Conservation (phyloP, 2,329 filamentous ascomycete species). For the Ophiostoma montium region DNA sequence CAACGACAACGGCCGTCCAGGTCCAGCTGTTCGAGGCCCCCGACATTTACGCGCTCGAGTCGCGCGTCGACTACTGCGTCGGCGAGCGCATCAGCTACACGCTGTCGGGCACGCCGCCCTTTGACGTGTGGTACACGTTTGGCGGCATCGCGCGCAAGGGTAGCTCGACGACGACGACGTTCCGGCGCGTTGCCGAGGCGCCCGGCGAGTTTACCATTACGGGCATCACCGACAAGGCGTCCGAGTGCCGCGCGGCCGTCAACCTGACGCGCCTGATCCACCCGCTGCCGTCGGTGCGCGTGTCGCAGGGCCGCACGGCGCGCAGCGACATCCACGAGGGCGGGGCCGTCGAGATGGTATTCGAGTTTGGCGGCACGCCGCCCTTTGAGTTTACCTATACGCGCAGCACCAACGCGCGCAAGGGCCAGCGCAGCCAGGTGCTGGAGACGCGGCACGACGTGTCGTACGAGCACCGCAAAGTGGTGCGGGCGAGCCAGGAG, state of each 20-base stretch:
- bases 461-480: conserved; percentile 68
- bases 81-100: conserved; percentile 90
- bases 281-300: conserved; percentile 77
- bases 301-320: conserved; percentile 68
- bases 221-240: conserved; percentile 73
- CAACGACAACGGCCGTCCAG: too few relatives aligned
- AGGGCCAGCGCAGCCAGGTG: conserved; percentile 63
- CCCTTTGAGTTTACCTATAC: conserved; percentile 98
- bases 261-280: conserved; percentile 75
- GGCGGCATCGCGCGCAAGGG: conserved; percentile 65
- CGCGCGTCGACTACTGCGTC: conserved; percentile 79
- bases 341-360: conserved; percentile 80
- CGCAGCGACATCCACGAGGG: conserved; percentile 94
- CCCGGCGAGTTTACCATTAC: conserved; percentile 83
- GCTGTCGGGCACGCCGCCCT: conserved; percentile 78
- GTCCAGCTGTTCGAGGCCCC: conserved; percentile 90
- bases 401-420: conserved; percentile 67
- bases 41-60: conserved; percentile 75
- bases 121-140: conserved; percentile 87
- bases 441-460: conserved; percentile 84
- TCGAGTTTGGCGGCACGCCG: conserved; percentile 89
- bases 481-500: conserved; percentile 75
- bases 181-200: conserved; percentile 84
- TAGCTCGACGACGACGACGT: conserved; percentile 65
- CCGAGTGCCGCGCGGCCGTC: conserved; percentile 70